phyloP scores from a whole-genome alignment of 306 rosid genomes.

The Fragaria iinumae region DNA sequence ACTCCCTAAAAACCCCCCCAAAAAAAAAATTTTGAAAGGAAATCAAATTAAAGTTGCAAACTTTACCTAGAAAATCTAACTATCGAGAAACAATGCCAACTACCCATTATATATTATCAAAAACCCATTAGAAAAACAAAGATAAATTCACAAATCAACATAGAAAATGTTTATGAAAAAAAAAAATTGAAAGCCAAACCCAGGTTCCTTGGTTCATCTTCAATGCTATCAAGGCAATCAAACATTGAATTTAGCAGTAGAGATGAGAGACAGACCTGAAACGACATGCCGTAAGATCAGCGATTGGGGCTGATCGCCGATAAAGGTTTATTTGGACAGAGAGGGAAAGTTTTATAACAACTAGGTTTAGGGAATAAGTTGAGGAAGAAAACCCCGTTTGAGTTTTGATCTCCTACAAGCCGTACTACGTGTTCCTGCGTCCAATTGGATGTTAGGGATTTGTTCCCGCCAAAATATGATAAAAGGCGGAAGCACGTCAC shows the following conservation, averaged over 20 bases:
- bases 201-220: neutral
- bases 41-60: neutral
- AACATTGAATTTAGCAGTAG: neutral
- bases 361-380: neutral
- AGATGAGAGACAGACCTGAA: conserved; percentile 8
- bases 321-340: neutral
- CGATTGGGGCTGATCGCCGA: neutral
- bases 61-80: neutral
- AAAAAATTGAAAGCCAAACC: neutral
- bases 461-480: conserved; percentile 2
- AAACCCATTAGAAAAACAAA: neutral
- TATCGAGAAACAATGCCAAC: neutral
- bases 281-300: neutral
- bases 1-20: neutral
- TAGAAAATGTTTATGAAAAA: neutral
- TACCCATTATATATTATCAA: neutral
- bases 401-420: neutral
- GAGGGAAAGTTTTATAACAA: neutral
- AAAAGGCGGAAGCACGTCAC: neutral
- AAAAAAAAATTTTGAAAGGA: neutral
- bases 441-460: neutral
- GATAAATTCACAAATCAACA: neutral
- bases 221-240: neutral
- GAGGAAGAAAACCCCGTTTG: neutral
- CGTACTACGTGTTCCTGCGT: neutral